A percentile compares a stretch with the other conserved stretches of the same genome.
phyloP scores from a whole-genome alignment of 2,329 filamentous ascomycete species.

The Capronia americana region DNA sequence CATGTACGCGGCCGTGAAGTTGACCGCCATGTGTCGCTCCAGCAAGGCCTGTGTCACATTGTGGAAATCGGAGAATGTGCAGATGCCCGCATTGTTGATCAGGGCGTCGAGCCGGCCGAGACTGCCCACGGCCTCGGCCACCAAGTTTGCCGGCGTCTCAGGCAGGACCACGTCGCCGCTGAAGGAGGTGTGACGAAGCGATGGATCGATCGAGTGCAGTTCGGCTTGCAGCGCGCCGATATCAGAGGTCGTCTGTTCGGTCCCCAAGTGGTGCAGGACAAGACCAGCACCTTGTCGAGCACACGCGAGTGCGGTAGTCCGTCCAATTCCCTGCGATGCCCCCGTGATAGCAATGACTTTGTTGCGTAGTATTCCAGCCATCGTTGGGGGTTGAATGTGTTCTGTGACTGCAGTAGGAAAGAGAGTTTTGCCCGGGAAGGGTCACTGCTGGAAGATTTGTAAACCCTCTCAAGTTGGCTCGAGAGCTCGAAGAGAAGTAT shows the following conservation, averaged over 20 bases:
- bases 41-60: conserved; percentile 13
- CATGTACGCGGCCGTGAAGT: conserved; percentile 54
- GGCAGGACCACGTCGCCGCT: conserved; percentile 19
- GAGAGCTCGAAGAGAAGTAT: too few relatives aligned
- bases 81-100: conserved; percentile 45
- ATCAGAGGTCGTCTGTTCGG: conserved; percentile 14
- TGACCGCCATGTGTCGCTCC: conserved; percentile 42
- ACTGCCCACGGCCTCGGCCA: conserved; percentile 11
- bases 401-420: background rate
- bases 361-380: conserved; percentile 18
- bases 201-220: conserved; percentile 3
- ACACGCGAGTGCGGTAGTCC: conserved; percentile 15
- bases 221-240: conserved; percentile 12
- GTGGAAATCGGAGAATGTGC: conserved; percentile 33
- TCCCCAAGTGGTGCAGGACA: conserved; percentile 20
- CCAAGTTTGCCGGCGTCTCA: conserved; percentile 12
- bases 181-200: conserved; percentile 20
- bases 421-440: background rate
- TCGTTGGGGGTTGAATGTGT: background rate
- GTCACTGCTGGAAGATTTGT: too few relatives aligned
- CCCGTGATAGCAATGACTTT: conserved; percentile 24
- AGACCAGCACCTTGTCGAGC: conserved; percentile 18
- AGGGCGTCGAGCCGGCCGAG: conserved; percentile 22
- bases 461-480: too few relatives aligned
- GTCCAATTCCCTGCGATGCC: conserved; percentile 15